These are phyloP conservation scores for Angomonas ambiguus DNA, from an alignment of 208 protist genomes.

Conservation along the genomic window DNA sequence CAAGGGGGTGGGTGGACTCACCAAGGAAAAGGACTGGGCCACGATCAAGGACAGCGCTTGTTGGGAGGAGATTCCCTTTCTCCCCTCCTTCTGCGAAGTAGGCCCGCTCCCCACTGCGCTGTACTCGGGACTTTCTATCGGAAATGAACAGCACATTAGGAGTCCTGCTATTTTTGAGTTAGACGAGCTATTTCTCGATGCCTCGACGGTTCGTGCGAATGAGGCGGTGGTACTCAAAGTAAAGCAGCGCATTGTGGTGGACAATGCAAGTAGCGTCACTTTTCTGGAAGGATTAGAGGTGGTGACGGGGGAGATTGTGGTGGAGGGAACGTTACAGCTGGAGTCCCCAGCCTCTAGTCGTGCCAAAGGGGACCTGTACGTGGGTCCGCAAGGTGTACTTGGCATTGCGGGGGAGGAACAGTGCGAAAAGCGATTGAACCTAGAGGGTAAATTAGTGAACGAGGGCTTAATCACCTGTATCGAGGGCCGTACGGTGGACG, in stretches of 20 bases:
- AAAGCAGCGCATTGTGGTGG: constrained; percentile 15
- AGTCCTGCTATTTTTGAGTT: constrained; percentile 21
- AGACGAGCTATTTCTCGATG: constrained; percentile 33
- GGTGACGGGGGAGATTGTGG: constrained; percentile 15
- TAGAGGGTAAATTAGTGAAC: neutral
- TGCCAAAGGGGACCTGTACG: constrained; percentile 11
- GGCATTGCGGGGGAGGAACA: neutral
- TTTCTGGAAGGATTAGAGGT: constrained; percentile 13
- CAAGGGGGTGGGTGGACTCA: constrained; percentile 29
- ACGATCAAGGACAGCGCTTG: constrained; percentile 23
- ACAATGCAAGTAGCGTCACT: constrained; percentile 15
- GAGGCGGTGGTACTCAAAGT: constrained; percentile 18
- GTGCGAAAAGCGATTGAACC: neutral
- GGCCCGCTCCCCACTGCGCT: neutral
- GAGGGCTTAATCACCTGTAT: neutral
- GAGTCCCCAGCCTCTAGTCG: constrained; percentile 3
- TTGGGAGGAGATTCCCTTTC: constrained; percentile 11
- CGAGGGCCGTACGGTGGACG: neutral
- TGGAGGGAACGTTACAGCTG: constrained; percentile 25
- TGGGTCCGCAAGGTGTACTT: neutral
- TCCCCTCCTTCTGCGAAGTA: constrained; percentile 20
- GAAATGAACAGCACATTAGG: constrained; percentile 36
- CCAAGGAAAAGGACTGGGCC: constrained; percentile 23
- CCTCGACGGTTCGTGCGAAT: constrained; percentile 22
- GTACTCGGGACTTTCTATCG: constrained; percentile 31